Percentiles rank a stretch among this genome's conserved stretches.
These are phyloP conservation scores for Sarocladiaceae sp. DNA, from an alignment of 2,329 filamentous ascomycete genomes.

Conservation along the genomic window DNA sequence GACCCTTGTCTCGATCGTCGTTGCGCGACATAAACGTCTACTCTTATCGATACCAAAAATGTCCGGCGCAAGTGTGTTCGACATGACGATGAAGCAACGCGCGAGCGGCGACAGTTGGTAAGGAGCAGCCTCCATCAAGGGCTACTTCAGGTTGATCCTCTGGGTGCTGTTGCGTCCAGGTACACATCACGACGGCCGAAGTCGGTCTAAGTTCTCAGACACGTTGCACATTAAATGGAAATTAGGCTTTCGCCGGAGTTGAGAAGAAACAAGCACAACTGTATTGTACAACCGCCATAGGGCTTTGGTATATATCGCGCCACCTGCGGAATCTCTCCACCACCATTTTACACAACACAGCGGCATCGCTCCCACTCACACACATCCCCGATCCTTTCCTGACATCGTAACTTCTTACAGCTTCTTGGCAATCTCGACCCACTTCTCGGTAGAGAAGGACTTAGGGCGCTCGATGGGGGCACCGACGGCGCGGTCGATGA, in stretches of 20 bases:
- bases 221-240: too few species aligned
- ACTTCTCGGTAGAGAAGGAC: conserved; percentile 97
- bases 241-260: neutral
- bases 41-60: too few species aligned
- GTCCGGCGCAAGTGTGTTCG: too few species aligned
- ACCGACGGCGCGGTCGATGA: conserved; percentile 97
- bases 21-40: conserved; percentile 2
- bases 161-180: too few species aligned
- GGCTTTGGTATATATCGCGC: conserved; percentile 17
- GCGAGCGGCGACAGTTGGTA: too few species aligned
- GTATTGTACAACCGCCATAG: conserved; percentile 20
- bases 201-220: too few species aligned
- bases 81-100: too few species aligned
- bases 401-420: conserved; percentile 55
- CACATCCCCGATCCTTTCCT: neutral
- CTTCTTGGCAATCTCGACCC: conserved; percentile 89
- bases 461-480: conserved; percentile 98
- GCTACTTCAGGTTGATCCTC: too few species aligned
- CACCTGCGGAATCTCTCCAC: conserved; percentile 12
- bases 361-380: neutral
- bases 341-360: conserved; percentile 10
- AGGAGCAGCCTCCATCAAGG: too few species aligned
- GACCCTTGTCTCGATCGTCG: neutral
- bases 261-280: conserved; percentile 11
- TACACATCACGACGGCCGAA: too few species aligned